phyloP scores from a whole-genome alignment of 768 basidiomycete species.

The Tricholoma sp. region DNA sequence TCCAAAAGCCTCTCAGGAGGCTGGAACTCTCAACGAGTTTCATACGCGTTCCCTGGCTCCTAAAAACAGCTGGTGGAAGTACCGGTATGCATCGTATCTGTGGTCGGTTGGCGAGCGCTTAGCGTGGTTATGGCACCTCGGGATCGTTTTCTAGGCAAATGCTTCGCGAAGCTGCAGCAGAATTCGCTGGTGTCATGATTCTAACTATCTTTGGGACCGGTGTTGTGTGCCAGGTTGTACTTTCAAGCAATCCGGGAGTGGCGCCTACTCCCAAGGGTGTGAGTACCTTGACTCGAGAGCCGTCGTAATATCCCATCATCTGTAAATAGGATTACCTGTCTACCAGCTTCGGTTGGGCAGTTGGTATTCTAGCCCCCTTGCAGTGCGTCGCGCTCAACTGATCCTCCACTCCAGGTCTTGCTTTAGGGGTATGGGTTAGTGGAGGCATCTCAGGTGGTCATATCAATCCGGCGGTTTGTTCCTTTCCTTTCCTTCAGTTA shows the following conservation, averaged over 20 bases:
- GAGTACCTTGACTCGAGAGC: conserved; percentile 11
- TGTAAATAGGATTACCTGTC: conserved; percentile 34
- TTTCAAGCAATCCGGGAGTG: conserved; percentile 36
- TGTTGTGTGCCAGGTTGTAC: conserved; percentile 43
- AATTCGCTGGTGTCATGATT: conserved; percentile 51
- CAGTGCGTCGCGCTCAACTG: not conserved
- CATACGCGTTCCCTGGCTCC: not conserved
- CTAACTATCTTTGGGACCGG: conserved; percentile 49
- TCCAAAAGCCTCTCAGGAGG: not conserved
- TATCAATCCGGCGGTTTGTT: conserved; percentile 32
- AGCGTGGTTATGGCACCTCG: not conserved
- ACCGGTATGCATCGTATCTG: conserved; percentile 16
- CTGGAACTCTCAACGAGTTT: not conserved
- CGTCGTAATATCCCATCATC: not conserved
- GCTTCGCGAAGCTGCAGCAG: conserved; percentile 38
- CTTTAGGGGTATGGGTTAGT: conserved; percentile 44
- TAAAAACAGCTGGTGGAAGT: conserved; percentile 24
- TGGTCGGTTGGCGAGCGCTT: not conserved
- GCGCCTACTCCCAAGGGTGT: conserved; percentile 43
- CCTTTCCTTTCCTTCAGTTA: not conserved
- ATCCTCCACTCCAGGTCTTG: conserved; percentile 26
- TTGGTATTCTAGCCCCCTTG: conserved; percentile 23
- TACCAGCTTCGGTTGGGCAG: conserved; percentile 39
- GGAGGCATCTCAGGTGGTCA: conserved; percentile 49
- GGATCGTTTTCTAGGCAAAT: conserved; percentile 21